Percentiles rank a stretch among this genome's conserved stretches.
phyloP scores from a whole-genome alignment of 1,139 yeast species.

The Zygosaccharomyces pseudobailii region DNA sequence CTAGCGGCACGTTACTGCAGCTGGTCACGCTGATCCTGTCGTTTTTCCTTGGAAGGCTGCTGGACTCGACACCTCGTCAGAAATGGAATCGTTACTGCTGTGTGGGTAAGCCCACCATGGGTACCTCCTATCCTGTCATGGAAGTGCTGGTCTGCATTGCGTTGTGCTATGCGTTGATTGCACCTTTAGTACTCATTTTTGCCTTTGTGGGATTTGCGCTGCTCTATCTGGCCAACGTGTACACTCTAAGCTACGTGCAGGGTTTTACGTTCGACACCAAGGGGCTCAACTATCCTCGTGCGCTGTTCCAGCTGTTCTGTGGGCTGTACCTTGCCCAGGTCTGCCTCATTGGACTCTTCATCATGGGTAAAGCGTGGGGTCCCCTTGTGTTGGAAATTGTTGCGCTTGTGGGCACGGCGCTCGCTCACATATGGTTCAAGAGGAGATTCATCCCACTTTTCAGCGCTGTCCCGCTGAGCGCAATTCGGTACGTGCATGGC shows the following conservation, averaged over 20 bases:
- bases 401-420: conserved; percentile 47
- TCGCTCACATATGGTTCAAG: conserved; percentile 53
- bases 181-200: conserved; percentile 69
- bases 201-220: conserved; percentile 56
- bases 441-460: conserved; percentile 55
- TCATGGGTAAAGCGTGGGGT: conserved; percentile 69
- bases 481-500: conserved; percentile 56
- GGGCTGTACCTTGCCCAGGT: conserved; percentile 65
- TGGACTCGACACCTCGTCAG: conserved; percentile 64
- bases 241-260: conserved; percentile 50
- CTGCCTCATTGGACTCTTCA: conserved; percentile 61
- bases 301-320: conserved; percentile 59
- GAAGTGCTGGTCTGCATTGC: conserved; percentile 71
- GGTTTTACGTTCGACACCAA: conserved; percentile 54
- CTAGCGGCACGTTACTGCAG: conserved; percentile 61
- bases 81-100: conserved; percentile 50
- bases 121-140: conserved; percentile 66
- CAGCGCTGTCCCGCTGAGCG: conserved; percentile 71
- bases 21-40: conserved; percentile 42
- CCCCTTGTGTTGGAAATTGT: conserved; percentile 61
- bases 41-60: conserved; percentile 36
- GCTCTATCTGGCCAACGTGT: conserved; percentile 60
- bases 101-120: conserved; percentile 57
- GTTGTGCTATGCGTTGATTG: conserved; percentile 65
- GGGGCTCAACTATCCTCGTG: conserved; percentile 64